phyloP scores from a whole-genome alignment of 2,329 filamentous ascomycete genomes.

The Hyphodiscus sp. region DNA sequence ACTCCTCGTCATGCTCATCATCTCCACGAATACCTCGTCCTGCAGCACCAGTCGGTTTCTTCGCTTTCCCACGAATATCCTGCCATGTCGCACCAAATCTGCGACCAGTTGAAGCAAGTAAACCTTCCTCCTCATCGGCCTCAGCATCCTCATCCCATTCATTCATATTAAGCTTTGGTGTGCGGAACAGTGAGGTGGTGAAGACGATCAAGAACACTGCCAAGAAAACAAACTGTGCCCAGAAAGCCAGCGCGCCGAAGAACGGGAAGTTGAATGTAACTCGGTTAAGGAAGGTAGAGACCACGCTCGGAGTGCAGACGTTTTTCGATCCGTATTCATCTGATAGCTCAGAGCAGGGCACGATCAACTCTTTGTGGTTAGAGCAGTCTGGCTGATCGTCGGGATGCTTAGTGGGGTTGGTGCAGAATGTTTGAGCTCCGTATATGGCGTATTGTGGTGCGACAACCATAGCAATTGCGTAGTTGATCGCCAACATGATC shows the following conservation, averaged over 20 bases:
- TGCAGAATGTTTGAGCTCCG: slow-evolving; percentile 91
- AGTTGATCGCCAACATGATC: slow-evolving; percentile 87
- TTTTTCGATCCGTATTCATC: slow-evolving; percentile 64
- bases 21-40: slow-evolving; percentile 19
- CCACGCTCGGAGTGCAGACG: slow-evolving; percentile 85
- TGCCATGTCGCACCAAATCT: slow-evolving; percentile 84
- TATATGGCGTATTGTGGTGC: slow-evolving; percentile 93
- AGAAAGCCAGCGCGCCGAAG: slow-evolving; percentile 89
- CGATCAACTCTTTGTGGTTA: slow-evolving; percentile 63
- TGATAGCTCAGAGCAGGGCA: slow-evolving; percentile 73
- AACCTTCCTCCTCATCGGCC: slow-evolving; percentile 86
- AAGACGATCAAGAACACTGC: slow-evolving; percentile 78
- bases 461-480: slow-evolving; percentile 86
- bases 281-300: slow-evolving; percentile 88
- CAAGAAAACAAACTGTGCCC: slow-evolving; percentile 91
- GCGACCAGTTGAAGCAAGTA: slow-evolving; percentile 76
- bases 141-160: slow-evolving; percentile 85
- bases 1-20: slow-evolving; percentile 5
- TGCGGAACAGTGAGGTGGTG: slow-evolving; percentile 69
- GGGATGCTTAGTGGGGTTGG: slow-evolving; percentile 55
- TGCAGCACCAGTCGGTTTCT: slow-evolving; percentile 16
- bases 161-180: slow-evolving; percentile 68
- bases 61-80: slow-evolving; percentile 57
- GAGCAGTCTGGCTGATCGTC: slow-evolving; percentile 71
- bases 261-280: slow-evolving; percentile 92